These are phyloP conservation scores for Alternaria sp. DNA, from an alignment of 2,329 filamentous ascomycete species.

Conservation along the genomic window DNA sequence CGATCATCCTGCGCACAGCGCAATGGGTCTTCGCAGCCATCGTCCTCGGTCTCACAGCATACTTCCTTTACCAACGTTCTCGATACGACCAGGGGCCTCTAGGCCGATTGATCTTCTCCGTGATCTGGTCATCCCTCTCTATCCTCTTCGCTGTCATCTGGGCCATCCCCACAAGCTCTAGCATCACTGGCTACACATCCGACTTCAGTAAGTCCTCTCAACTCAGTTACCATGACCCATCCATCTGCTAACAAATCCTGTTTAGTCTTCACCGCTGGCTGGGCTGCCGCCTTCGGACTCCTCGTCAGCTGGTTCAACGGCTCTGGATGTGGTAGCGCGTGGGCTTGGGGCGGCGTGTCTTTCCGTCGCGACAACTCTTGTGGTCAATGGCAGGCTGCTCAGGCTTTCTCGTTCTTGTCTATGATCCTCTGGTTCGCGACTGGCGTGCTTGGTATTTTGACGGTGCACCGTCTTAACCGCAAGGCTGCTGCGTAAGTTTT, in stretches of 20 bases:
- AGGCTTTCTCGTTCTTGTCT: constrained; percentile 75
- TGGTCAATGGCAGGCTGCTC: constrained; percentile 71
- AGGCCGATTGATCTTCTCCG: constrained; percentile 76
- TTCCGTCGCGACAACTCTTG: constrained; percentile 57
- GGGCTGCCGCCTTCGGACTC: constrained; percentile 62
- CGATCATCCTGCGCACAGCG: constrained; percentile 64
- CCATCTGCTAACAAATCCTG: neutral
- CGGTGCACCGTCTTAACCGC: constrained; percentile 22
- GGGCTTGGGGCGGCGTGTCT: constrained; percentile 62
- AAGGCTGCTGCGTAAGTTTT: constrained; percentile 14
- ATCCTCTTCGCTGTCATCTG: constrained; percentile 74
- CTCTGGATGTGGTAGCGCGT: constrained; percentile 35
- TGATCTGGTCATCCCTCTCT: constrained; percentile 72
- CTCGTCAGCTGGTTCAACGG: constrained; percentile 41
- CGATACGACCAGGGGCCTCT: constrained; percentile 60
- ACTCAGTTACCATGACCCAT: too few species aligned
- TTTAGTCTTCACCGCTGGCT: constrained; percentile 67
- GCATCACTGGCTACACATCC: constrained; percentile 73
- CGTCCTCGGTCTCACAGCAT: constrained; percentile 39
- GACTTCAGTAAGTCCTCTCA: constrained; percentile 57
- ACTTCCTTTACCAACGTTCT: constrained; percentile 29
- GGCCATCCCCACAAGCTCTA: constrained; percentile 72
- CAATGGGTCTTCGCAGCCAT: constrained; percentile 75
- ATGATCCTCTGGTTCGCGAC: constrained; percentile 74
- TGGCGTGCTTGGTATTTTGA: constrained; percentile 29